Percentiles rank a stretch among this genome's conserved stretches.
These are phyloP conservation scores for Aspergillus heteromorphus DNA, from an alignment of 495 filamentous ascomycete species.

Conservation along the genomic window DNA sequence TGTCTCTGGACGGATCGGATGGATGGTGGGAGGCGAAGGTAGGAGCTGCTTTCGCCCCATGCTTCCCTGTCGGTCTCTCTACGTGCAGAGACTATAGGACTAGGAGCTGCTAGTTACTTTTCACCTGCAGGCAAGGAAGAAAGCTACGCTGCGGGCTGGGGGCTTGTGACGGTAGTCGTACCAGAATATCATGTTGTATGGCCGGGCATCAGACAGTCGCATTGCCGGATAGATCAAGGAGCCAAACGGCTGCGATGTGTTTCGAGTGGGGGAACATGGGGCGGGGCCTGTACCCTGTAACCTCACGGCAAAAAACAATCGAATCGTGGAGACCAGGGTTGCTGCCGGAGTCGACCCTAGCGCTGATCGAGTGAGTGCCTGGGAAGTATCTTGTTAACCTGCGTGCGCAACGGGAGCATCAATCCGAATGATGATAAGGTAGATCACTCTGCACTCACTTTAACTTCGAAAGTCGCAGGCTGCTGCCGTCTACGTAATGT, in stretches of 20 bases:
- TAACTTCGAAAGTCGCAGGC: background rate
- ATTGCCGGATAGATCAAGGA: background rate
- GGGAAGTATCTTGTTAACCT: background rate
- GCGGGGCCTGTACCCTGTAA: too few species aligned
- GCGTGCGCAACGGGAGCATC: background rate
- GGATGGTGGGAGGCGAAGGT: background rate
- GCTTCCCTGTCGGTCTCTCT: background rate
- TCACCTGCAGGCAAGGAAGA: background rate
- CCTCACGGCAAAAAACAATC: too few species aligned
- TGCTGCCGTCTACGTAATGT: slow-evolving; percentile 5
- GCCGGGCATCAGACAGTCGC: too few species aligned
- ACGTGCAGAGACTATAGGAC: background rate
- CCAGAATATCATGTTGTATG: background rate
- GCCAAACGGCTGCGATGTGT: too few species aligned
- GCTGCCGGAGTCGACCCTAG: background rate
- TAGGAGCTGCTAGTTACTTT: background rate
- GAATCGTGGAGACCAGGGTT: too few species aligned
- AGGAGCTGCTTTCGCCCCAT: background rate
- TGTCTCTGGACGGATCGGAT: slow-evolving; percentile 6
- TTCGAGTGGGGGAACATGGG: too few species aligned
- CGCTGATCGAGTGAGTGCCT: background rate
- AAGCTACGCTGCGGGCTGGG: background rate
- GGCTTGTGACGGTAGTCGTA: background rate
- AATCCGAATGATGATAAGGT: background rate
- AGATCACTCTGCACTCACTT: background rate